Evolutionary conservation across 225 moss, liverwort and hornwort genomes (phyloP).

Genomic region (Sphagnum contortum): DNA sequence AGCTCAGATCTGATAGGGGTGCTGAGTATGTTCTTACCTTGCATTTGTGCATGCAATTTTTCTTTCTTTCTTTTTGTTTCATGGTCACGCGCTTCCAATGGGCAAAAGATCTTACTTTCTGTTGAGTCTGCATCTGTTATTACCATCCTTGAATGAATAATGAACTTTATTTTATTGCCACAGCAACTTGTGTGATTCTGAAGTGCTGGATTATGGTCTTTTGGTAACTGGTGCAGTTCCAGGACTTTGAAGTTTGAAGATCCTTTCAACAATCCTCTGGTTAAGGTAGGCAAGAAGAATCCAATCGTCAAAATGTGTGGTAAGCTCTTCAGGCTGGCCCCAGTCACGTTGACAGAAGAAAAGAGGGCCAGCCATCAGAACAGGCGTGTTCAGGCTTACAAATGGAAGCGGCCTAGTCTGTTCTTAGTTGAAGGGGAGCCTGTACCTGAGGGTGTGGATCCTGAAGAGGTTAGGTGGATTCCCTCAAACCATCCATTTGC

Average conservation of each 20-base stretch:
- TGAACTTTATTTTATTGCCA: no score
- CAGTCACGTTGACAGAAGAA: conserved; percentile 83
- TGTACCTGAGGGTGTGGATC: conserved; percentile 86
- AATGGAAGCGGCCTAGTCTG: conserved; percentile 87
- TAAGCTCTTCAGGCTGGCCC: conserved; percentile 75
- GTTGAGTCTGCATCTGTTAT: no score
- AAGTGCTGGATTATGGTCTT: no score
- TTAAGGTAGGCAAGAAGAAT: conserved; percentile 61
- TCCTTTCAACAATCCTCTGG: conserved; percentile 86
- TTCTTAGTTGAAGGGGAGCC: conserved; percentile 93
- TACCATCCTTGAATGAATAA: no score
- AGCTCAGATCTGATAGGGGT: conserved; percentile 86
- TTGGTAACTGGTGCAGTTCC: conserved; percentile 42
- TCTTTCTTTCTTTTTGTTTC: neutral
- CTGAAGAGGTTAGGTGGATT: conserved; percentile 97
- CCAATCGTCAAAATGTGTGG: conserved; percentile 86
- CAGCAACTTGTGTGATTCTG: no score
- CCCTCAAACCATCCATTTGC: conserved; percentile 99
- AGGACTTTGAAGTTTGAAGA: conserved; percentile 70
- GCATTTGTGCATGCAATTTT: conserved; percentile 3
- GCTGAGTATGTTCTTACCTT: conserved; percentile 47
- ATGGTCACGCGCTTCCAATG: no score
- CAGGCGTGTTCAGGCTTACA: conserved; percentile 88
- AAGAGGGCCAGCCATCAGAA: conserved; percentile 75
- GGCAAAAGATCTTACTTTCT: no score